These are phyloP conservation scores for Phellopilus nigrolimitatus DNA, from an alignment of 1,284 basidiomycete species.

Conservation along the genomic window DNA sequence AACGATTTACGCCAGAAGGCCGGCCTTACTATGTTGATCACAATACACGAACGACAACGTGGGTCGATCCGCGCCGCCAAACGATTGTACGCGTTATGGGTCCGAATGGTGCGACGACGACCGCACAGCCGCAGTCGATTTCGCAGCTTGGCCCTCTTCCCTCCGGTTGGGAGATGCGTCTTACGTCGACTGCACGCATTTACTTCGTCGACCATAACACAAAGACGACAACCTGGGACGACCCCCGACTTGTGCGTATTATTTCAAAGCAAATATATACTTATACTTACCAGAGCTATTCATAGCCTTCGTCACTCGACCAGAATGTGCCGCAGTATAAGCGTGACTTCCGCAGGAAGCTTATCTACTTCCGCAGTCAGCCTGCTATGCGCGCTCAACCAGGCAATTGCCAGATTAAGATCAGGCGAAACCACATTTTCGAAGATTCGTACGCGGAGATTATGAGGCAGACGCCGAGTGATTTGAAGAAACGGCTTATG, in stretches of 20 bases:
- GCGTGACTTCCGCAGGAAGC: conserved; percentile 96
- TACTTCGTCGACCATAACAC: conserved; percentile 98
- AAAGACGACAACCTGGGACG: conserved; percentile 95
- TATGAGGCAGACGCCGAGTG: conserved; percentile 91
- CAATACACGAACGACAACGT: conserved; percentile 94
- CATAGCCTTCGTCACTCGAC: conserved; percentile 58
- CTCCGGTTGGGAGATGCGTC: conserved; percentile 96
- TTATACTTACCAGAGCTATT: neutral
- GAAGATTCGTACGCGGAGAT: conserved; percentile 97
- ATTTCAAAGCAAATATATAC: no score
- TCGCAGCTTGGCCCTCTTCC: conserved; percentile 92
- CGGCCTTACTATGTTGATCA: conserved; percentile 78
- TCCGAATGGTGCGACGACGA: conserved; percentile 70
- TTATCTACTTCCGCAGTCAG: conserved; percentile 98
- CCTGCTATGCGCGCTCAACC: conserved; percentile 85
- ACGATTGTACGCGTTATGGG: conserved; percentile 75
- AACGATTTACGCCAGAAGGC: conserved; percentile 91
- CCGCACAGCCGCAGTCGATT: conserved; percentile 75
- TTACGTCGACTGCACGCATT: conserved; percentile 88
- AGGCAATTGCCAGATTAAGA: conserved; percentile 96
- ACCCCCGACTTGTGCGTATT: conserved; percentile 77
- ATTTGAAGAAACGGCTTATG: conserved; percentile 96
- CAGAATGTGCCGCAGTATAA: conserved; percentile 99
- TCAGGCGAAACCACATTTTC: conserved; percentile 88
- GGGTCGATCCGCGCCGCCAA: conserved; percentile 94